Evolutionary conservation across 306 rosid genomes (phyloP).

Genomic region (Mucuna pruriens): DNA sequence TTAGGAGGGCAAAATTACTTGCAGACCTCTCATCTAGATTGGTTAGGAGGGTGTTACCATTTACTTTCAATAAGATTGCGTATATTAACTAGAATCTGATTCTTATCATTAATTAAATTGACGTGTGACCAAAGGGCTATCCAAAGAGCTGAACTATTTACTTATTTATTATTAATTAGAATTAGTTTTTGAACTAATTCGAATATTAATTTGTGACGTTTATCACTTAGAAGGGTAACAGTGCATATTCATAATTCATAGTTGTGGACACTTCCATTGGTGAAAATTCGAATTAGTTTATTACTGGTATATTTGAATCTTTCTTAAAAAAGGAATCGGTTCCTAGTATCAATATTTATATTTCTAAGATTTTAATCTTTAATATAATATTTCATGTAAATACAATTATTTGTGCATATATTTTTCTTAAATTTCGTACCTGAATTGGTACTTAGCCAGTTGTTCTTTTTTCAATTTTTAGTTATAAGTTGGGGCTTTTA

Average conservation of each 20-base stretch:
- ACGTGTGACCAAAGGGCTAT: neutral
- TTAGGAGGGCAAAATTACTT: conserved; percentile 5
- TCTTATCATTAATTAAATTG: neutral
- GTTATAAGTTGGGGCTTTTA: neutral
- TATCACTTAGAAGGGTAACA: neutral
- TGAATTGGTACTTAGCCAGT: neutral
- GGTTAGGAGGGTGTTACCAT: neutral
- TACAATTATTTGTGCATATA: neutral
- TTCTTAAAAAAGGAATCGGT: neutral
- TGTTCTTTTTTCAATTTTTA: neutral
- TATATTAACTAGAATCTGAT: neutral
- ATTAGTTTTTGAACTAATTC: neutral
- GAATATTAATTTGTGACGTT: neutral
- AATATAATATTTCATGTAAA: neutral
- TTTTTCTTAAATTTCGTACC: neutral
- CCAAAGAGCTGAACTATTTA: neutral
- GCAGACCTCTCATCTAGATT: conserved; percentile 31
- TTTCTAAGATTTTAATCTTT: too few relatives aligned
- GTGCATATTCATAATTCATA: neutral
- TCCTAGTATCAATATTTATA: neutral
- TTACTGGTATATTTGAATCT: neutral
- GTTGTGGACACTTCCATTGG: neutral
- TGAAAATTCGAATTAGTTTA: neutral
- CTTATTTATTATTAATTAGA: neutral
- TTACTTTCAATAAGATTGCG: neutral